Base-by-base conservation (phyloP, 2,329 filamentous ascomycete species). In the Talaromyces sp. region DNA sequence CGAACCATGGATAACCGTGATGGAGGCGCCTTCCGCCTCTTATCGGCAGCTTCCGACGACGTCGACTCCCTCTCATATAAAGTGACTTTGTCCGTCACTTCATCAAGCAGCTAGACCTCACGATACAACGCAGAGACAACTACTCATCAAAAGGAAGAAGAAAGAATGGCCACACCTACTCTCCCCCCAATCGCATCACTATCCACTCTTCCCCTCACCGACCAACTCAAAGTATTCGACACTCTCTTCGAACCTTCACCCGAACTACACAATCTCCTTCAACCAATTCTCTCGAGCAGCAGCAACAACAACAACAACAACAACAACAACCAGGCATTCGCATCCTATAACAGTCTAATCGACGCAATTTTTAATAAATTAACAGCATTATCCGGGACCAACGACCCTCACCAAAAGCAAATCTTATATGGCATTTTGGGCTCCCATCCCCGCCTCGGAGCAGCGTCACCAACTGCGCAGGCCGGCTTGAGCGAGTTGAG, bases 241-340 rank as follows among this genome's bases (percentile, higher is more conserved):
- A 80, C 86, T 3, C 85, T 96, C 60, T 96, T 97, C 73, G 92
- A 97, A 71, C 89, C 89, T 15, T 91, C 87, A 56, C 77, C 82
- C 0, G 83, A 86, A 53, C 84, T 97, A 1, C 90, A 93, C 72
- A 78, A 81, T 11, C 80, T 94, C 13, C 83, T 89, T 15, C 70
- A 89, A 5, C 88, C 89, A 1, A 75, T 87, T 2, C 78, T 95
- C n/a, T 78, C 78, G n/a, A n/a, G n/a, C n/a, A n/a, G n/a, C n/a
- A n/a, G n/a, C 40, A 9, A 15, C 13, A 10, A 6, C 33, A 10
- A 6, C 19, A 77, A 78, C 45, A n/a, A n/a, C 40, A 9, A 15
- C 13, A 10, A 6, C 33, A 10, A 6, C 19, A 77, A 78, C 45
- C 74, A 80, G 50, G 71, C 77, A 1, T 92, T 90, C 71, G 65